These are phyloP conservation scores for Clarireedia homoeocarpa DNA, from an alignment of 2,329 filamentous ascomycete genomes.

Conservation along the genomic window DNA sequence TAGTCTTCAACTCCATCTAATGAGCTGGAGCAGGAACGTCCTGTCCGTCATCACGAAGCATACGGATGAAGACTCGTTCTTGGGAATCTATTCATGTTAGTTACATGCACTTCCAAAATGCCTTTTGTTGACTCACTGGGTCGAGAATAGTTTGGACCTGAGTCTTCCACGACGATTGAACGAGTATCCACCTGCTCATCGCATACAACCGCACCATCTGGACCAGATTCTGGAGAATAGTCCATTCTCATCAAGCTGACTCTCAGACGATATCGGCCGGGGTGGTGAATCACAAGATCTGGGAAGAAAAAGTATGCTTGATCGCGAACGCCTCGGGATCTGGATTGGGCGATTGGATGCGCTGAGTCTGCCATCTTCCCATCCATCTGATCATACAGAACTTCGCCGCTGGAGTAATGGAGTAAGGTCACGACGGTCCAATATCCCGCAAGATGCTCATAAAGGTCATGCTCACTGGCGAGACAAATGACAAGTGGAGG, in stretches of 20 bases:
- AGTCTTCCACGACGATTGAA: conserved; percentile 22
- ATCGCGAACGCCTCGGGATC: conserved; percentile 12
- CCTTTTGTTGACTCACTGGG: conserved; percentile 19
- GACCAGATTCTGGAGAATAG: conserved; percentile 17
- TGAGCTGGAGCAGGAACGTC: conserved; percentile 11
- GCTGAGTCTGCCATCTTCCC: conserved; percentile 25
- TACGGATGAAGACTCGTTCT: conserved; percentile 23
- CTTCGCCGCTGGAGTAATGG: conserved; percentile 20
- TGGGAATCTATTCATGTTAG: conserved; percentile 20
- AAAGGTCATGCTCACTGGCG: conserved; percentile 21
- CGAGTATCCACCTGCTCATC: conserved; percentile 24
- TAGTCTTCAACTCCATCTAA: not conserved
- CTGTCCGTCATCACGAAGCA: conserved; percentile 24
- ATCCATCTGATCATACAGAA: conserved; percentile 21
- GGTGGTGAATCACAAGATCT: conserved; percentile 22
- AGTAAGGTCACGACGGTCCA: conserved; percentile 26
- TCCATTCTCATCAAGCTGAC: conserved; percentile 27
- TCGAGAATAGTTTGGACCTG: conserved; percentile 13
- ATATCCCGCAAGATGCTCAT: conserved; percentile 22
- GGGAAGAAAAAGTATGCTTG: conserved; percentile 28
- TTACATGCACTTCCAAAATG: not conserved
- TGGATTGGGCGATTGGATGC: conserved; percentile 20
- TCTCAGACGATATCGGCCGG: conserved; percentile 25
- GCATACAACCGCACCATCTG: conserved; percentile 18
- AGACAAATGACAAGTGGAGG: conserved; percentile 24